Evolutionary conservation across 1,284 basidiomycete genomes (phyloP).

Genomic region (Ganoderma multipileum): DNA sequence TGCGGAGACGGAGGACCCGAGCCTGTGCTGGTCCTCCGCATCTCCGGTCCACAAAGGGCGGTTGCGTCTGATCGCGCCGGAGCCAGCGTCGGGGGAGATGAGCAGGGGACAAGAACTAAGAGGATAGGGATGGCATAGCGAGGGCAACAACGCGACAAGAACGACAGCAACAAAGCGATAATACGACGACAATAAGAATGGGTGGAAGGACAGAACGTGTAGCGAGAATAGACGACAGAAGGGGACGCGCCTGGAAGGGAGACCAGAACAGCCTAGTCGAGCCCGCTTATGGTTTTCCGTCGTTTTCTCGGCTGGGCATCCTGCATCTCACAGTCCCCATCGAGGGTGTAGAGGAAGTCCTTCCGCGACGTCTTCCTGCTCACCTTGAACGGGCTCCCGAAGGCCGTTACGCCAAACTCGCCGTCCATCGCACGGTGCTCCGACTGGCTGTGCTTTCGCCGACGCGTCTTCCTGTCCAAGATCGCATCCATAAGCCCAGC

Average conservation of each 20-base stretch:
- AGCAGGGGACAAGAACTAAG: constrained; percentile 9
- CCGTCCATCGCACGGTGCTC: constrained; percentile 19
- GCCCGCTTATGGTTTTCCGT: constrained; percentile 37
- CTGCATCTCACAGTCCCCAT: constrained; percentile 35
- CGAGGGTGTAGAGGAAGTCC: constrained; percentile 34
- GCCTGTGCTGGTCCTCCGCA: constrained; percentile 21
- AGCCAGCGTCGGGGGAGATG: constrained; percentile 11
- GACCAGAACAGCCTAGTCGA: constrained; percentile 18
- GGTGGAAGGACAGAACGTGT: neutral
- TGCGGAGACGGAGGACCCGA: constrained; percentile 9
- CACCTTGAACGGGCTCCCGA: constrained; percentile 30
- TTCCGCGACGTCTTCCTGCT: constrained; percentile 36
- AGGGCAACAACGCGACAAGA: constrained; percentile 14
- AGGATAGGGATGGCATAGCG: constrained; percentile 21
- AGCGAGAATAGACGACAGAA: neutral
- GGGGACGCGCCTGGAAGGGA: neutral
- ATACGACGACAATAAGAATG: constrained; percentile 13
- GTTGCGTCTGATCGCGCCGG: constrained; percentile 18
- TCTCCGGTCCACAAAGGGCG: neutral
- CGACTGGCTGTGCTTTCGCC: constrained; percentile 29
- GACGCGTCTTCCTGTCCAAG: constrained; percentile 27
- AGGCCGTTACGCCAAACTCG: constrained; percentile 26
- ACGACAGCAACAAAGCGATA: constrained; percentile 21
- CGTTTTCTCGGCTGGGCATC: constrained; percentile 36
- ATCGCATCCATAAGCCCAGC: constrained; percentile 40